These are phyloP conservation scores for Aspergillus vadensis DNA, from an alignment of 2,329 filamentous ascomycete genomes.

Conservation along the genomic window DNA sequence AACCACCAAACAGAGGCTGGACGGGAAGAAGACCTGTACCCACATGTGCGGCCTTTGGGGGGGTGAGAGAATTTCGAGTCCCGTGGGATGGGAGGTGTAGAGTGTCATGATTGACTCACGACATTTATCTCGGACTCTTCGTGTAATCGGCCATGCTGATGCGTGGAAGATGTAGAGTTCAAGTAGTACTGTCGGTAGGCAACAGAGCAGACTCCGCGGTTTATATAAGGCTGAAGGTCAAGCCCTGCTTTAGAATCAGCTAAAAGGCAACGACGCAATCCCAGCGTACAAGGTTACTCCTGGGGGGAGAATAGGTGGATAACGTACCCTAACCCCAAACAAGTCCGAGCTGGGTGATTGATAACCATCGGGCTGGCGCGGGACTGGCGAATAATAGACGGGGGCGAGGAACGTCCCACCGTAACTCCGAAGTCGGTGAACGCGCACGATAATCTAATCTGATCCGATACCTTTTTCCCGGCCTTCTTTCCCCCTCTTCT, in stretches of 20 bases:
- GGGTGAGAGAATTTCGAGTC: constrained; percentile 4
- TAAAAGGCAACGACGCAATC: not conserved
- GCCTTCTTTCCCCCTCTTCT: constrained; percentile 8
- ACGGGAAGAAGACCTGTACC: not conserved
- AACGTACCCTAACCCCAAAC: constrained; percentile 10
- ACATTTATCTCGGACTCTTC: not conserved
- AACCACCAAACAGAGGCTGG: not conserved
- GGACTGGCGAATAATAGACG: constrained; percentile 13
- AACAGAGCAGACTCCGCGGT: no score
- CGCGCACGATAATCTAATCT: constrained; percentile 37
- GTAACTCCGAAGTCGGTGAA: constrained; percentile 27
- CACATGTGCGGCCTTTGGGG: not conserved
- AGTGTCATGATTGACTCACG: constrained; percentile 1
- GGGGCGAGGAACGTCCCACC: constrained; percentile 7
- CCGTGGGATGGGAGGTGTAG: not conserved
- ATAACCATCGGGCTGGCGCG: constrained; percentile 16
- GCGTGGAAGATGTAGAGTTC: no score
- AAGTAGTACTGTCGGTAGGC: no score
- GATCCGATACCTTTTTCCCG: constrained; percentile 30
- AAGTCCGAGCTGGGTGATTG: constrained; percentile 16
- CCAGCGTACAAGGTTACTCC: not conserved
- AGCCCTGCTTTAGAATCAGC: not conserved
- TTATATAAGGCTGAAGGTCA: no score
- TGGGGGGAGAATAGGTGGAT: not conserved
- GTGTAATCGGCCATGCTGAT: not conserved